phyloP scores from a whole-genome alignment of 306 rosid genomes.

The Corylus avellana region DNA sequence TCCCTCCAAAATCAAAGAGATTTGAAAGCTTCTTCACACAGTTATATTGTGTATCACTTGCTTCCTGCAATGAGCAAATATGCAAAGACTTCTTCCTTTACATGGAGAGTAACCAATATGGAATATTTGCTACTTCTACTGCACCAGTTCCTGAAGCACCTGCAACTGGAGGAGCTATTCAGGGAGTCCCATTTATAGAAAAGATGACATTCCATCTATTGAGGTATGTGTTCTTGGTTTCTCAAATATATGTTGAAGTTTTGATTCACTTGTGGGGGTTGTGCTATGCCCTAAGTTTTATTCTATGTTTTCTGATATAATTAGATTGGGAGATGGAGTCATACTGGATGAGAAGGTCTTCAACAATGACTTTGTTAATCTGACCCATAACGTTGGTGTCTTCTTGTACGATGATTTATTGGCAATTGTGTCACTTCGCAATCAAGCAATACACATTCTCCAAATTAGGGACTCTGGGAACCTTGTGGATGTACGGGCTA shows the following conservation, averaged over 20 bases:
- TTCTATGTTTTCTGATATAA: constrained; percentile 23
- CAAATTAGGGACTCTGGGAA: constrained; percentile 91
- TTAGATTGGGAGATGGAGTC: constrained; percentile 87
- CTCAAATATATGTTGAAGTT: neutral
- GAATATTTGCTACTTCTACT: constrained; percentile 89
- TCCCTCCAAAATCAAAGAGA: constrained; percentile 69
- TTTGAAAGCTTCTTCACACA: constrained; percentile 88
- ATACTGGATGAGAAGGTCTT: constrained; percentile 79
- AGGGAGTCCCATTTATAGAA: constrained; percentile 83
- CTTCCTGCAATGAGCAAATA: constrained; percentile 78
- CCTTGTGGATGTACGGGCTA: constrained; percentile 80
- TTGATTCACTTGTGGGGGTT: constrained; percentile 11
- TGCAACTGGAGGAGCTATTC: constrained; percentile 80
- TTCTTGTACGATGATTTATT: constrained; percentile 93
- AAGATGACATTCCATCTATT: constrained; percentile 87
- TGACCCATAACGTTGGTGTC: constrained; percentile 86
- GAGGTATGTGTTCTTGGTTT: constrained; percentile 51
- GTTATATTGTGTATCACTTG: constrained; percentile 73
- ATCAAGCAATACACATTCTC: constrained; percentile 79
- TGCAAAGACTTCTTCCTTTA: constrained; percentile 95
- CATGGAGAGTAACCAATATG: constrained; percentile 75
- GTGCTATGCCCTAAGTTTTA: neutral
- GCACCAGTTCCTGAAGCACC: constrained; percentile 69
- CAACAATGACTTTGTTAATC: constrained; percentile 79
- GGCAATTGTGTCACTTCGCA: constrained; percentile 94